phyloP scores from a whole-genome alignment of 2,329 filamentous ascomycete species.

The Fusarium sp. region DNA sequence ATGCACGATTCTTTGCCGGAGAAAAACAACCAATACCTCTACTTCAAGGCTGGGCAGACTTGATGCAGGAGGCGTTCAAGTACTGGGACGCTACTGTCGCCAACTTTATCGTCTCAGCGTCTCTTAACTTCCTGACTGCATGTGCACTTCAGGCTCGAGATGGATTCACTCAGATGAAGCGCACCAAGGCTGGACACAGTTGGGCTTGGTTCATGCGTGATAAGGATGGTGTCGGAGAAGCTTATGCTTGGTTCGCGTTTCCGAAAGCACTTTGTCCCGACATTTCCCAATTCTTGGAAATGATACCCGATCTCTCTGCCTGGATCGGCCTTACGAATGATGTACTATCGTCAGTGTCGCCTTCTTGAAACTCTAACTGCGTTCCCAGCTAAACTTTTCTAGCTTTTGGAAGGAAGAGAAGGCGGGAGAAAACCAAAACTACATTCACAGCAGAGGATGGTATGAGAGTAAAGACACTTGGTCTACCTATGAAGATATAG shows the following conservation, averaged over 20 bases:
- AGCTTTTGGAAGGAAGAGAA: constrained; percentile 26
- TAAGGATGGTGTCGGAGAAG: constrained; percentile 19
- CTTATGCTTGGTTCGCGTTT: constrained; percentile 22
- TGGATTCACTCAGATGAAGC: not conserved
- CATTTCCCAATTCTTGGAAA: constrained; percentile 16
- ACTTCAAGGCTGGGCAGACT: constrained; percentile 18
- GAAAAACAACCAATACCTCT: not conserved
- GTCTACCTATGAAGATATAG: not conserved
- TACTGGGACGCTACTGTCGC: constrained; percentile 17
- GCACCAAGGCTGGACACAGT: not conserved
- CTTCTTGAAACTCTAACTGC: too few relatives aligned
- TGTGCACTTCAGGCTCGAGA: constrained; percentile 10
- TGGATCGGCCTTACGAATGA: constrained; percentile 17
- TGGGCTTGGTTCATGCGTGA: constrained; percentile 31
- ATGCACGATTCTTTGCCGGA: not conserved
- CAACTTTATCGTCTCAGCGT: constrained; percentile 18
- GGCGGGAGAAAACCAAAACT: constrained; percentile 10
- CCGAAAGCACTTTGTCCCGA: not conserved
- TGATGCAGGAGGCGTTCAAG: constrained; percentile 1
- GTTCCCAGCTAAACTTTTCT: fast-evolving
- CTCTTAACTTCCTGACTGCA: constrained; percentile 17
- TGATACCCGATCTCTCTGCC: constrained; percentile 11
- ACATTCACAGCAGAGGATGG: constrained; percentile 19
- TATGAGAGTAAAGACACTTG: constrained; percentile 3
- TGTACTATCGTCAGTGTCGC: not conserved